Evolutionary conservation across 2,329 filamentous ascomycete species (phyloP).

Genomic region (Allantophomopsis cytisporea): DNA sequence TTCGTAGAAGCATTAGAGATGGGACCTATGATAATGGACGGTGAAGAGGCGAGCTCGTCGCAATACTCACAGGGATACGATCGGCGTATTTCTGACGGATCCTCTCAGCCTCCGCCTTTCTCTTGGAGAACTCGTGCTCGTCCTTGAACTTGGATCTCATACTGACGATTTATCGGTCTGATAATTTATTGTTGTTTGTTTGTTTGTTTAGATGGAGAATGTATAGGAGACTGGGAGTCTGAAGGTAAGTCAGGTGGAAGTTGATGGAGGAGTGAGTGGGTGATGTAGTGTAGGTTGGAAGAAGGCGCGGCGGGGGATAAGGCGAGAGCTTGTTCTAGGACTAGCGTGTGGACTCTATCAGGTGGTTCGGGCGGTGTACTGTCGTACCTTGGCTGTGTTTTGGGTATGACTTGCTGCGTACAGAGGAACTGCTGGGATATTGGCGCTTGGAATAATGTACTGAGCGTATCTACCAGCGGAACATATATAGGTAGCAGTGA

Average conservation of each 20-base stretch:
- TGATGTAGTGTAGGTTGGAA: constrained; percentile 1
- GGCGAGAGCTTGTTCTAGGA: too few relatives aligned
- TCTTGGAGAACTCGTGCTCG: constrained; percentile 99
- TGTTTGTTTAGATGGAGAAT: constrained; percentile 4
- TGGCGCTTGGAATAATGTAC: too few relatives aligned
- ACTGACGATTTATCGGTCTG: constrained; percentile 28
- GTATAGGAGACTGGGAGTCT: constrained; percentile 1
- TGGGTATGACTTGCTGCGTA: too few relatives aligned
- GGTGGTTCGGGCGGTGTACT: too few relatives aligned
- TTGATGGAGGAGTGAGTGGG: constrained; percentile 4
- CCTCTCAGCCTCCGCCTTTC: constrained; percentile 98
- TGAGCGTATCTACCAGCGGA: too few relatives aligned
- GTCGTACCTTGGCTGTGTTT: too few relatives aligned
- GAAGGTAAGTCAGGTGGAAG: constrained; percentile 6
- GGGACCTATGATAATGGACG: constrained; percentile 18
- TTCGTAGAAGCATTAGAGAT: constrained; percentile 5
- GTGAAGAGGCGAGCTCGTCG: constrained; percentile 1
- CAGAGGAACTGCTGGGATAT: too few relatives aligned
- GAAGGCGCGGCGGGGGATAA: background rate
- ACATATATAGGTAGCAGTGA: too few relatives aligned
- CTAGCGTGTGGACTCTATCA: too few relatives aligned
- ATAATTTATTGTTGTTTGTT: constrained; percentile 12
- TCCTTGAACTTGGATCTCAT: constrained; percentile 99
- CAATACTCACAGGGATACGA: constrained; percentile 77
- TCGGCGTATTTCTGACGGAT: constrained; percentile 91